A percentile compares a stretch with the other conserved stretches of the same genome.
Conservation (phyloP, 257 asterid species). For the Ballota nigra region DNA sequence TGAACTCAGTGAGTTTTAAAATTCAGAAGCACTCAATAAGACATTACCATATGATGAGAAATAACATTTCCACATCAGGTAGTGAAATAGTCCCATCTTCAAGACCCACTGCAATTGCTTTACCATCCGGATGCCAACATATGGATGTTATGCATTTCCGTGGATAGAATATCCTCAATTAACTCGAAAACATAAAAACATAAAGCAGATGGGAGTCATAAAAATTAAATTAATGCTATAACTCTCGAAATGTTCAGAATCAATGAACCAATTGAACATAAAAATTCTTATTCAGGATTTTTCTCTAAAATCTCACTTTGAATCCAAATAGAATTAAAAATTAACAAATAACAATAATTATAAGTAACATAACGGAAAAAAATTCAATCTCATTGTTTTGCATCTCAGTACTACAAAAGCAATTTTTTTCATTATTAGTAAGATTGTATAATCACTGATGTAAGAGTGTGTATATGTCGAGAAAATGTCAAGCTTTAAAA, state of each 20-base stretch:
- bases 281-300: neutral
- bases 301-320: neutral
- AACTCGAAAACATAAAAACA: neutral
- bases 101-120: slow-evolving; percentile 88
- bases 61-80: slow-evolving; percentile 89
- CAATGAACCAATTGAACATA: slow-evolving; percentile 9
- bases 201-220: neutral
- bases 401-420: neutral
- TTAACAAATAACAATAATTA: neutral
- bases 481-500: too few relatives aligned
- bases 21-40: neutral
- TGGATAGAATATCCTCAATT: slow-evolving; percentile 25
- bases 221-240: neutral
- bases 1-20: slow-evolving; percentile 5
- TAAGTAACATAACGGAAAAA: neutral
- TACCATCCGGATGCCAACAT: slow-evolving; percentile 99
- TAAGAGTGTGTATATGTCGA: neutral
- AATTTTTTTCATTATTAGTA: neutral
- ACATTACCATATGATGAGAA: neutral
- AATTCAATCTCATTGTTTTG: neutral
- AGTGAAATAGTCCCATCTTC: slow-evolving; percentile 86
- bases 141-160: slow-evolving; percentile 79
- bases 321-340: neutral
- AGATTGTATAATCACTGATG: neutral
- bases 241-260: neutral